Evolutionary conservation across 257 asterid genomes (phyloP).

Genomic region (Plantago major): DNA sequence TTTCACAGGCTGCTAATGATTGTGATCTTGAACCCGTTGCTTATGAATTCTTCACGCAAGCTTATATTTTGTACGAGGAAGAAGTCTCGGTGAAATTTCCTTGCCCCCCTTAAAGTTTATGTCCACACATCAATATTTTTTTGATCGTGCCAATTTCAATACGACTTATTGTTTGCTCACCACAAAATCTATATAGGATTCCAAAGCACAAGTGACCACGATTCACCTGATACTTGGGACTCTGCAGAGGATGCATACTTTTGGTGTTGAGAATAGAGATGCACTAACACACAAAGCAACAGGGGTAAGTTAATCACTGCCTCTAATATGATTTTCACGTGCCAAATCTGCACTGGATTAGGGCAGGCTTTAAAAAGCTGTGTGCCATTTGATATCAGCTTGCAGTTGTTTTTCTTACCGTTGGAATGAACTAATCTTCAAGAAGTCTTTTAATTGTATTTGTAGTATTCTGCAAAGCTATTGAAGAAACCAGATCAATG

Average conservation of each 20-base stretch:
- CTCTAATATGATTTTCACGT: too few relatives aligned
- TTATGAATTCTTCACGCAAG: slow-evolving; percentile 96
- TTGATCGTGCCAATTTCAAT: neutral
- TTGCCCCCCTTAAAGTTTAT: slow-evolving; percentile 11
- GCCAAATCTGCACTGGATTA: slow-evolving; percentile 1
- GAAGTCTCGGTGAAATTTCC: slow-evolving; percentile 70
- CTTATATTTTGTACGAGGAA: slow-evolving; percentile 93
- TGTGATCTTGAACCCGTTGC: slow-evolving; percentile 97
- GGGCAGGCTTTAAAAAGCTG: neutral
- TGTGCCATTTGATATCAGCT: slow-evolving; percentile 2
- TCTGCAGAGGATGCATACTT: slow-evolving; percentile 91
- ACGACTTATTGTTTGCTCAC: slow-evolving; percentile 10
- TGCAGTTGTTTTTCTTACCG: neutral
- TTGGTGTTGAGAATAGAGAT: slow-evolving; percentile 96
- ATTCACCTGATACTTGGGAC: slow-evolving; percentile 91
- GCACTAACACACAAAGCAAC: slow-evolving; percentile 98
- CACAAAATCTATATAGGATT: slow-evolving; percentile 58
- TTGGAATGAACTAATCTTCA: slow-evolving; percentile 16
- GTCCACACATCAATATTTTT: neutral
- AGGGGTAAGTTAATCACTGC: slow-evolving; percentile 55
- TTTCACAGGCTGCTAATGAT: slow-evolving; percentile 91
- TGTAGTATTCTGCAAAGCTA: slow-evolving; percentile 93
- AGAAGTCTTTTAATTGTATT: slow-evolving; percentile 15
- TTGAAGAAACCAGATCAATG: slow-evolving; percentile 98
- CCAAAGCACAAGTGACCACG: slow-evolving; percentile 89